Conservation (phyloP, 2,329 filamentous ascomycete species). For the Catunica adiposa region DNA sequence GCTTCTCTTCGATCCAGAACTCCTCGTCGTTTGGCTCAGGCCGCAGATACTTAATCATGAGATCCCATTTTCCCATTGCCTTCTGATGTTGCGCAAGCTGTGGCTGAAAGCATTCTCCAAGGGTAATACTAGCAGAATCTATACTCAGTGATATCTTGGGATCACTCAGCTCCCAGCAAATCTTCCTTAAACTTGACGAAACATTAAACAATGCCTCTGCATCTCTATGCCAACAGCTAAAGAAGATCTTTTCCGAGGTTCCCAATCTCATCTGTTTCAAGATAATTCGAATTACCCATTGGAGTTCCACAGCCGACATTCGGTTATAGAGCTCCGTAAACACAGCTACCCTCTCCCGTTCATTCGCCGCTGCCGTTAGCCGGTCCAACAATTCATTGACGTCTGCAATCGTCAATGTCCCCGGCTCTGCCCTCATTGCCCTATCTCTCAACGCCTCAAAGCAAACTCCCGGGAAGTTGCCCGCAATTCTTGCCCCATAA, state of each 20-base stretch:
- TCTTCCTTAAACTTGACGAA: conserved; percentile 72
- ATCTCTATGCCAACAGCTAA: conserved; percentile 69
- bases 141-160: conserved; percentile 54
- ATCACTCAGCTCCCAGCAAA: conserved; percentile 87
- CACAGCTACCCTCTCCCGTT: conserved; percentile 70
- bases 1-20: conserved; percentile 96
- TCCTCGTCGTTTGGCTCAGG: conserved; percentile 52
- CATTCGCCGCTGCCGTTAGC: conserved; percentile 57
- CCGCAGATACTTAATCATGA: conserved; percentile 54
- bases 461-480: conserved; percentile 83
- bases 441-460: conserved; percentile 75
- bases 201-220: conserved; percentile 70
- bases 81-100: conserved; percentile 79
- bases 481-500: conserved; percentile 48
- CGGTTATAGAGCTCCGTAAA: conserved; percentile 69
- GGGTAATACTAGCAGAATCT: conserved; percentile 54
- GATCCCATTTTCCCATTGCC: conserved; percentile 56
- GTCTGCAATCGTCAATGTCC: conserved; percentile 70
- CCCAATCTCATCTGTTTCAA: conserved; percentile 58
- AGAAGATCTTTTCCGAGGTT: conserved; percentile 75
- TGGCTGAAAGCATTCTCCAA: conserved; percentile 95
- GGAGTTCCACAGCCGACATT: conserved; percentile 87
- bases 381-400: conserved; percentile 76
- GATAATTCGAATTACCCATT: conserved; percentile 90
- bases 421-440: conserved; percentile 54